Evolutionary conservation across 306 rosid species (phyloP).

Genomic region (Ormosia emarginata): DNA sequence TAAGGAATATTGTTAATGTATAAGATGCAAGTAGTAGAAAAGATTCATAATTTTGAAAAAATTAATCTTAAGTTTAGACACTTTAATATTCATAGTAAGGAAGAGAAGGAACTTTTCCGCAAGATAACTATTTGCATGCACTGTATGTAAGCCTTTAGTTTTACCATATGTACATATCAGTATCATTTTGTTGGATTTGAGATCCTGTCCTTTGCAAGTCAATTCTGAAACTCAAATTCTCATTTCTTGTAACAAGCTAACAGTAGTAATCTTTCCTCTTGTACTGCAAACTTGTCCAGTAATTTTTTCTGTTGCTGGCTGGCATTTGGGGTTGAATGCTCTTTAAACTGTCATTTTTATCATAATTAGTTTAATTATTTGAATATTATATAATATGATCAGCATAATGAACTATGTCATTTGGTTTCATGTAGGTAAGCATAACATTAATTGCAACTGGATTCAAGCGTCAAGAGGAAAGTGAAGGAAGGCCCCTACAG

Average conservation of each 20-base stretch:
- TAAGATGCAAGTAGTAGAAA: not conserved
- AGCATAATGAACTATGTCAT: not conserved
- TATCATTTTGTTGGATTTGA: not conserved
- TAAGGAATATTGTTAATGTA: not conserved
- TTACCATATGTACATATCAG: not conserved
- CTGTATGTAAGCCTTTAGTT: not conserved
- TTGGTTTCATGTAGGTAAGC: conserved; percentile 67
- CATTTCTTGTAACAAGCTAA: not conserved
- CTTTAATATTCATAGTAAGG: not conserved
- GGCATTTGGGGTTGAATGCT: not conserved
- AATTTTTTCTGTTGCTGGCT: not conserved
- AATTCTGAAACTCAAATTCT: not conserved
- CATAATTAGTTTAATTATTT: not conserved
- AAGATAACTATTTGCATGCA: not conserved
- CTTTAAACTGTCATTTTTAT: not conserved
- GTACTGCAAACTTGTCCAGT: not conserved
- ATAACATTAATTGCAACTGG: conserved; percentile 98
- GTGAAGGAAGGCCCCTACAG: conserved; percentile 72
- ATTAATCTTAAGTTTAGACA: not conserved
- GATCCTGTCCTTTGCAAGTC: not conserved
- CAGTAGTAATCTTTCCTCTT: not conserved
- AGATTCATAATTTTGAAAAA: not conserved
- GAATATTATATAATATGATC: not conserved
- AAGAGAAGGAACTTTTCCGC: not conserved
- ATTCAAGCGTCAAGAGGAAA: conserved; percentile 98